Evolutionary conservation across 2,329 filamentous ascomycete species (phyloP), one percentile per base, ranked within the genome.

Genomic region (Scedosporium dehoogii): DNA sequence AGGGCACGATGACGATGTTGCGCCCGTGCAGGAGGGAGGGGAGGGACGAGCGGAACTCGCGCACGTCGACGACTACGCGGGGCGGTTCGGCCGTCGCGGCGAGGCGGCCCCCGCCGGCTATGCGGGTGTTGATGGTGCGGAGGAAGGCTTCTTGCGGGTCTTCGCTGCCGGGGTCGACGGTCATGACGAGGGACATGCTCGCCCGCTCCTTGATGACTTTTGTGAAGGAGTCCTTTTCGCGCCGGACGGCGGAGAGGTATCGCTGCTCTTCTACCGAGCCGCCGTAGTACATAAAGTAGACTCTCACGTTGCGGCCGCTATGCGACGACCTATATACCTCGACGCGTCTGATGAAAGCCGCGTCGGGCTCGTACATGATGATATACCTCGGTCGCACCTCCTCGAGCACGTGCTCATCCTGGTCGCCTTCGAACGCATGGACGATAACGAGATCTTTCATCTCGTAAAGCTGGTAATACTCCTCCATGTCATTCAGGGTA

Each of bases 291-390:
- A 97, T 86, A 73, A 97, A 97, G 76, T 97, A 99, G 0, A 96
- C 92, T 53, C 91, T 85, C 51, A 97, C 90, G 69, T 91, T 92
- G 42, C 92, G 82, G 72, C 93, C 91, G 63, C 87, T 89, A 75
- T 99, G 94, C 9, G 92, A 97, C 60, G 92, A 96, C 46, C 94
- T 87, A 75, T 97, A 99, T 1, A 97, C 92, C 72, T 99, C 94
- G 21, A 99, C 89, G 44, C 93, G 83, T 14, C 94, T 86, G 69
- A 97, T 96, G 73, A 99, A 99, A 3, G 93, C 87, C 3, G 93
- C 86, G 67, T 97, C 92, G 1, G 94, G 93, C 72, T 97, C 94
- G 74, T 97, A 99, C 94, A 99, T 97, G 76, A 99, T 89, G 64
- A 99, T 91, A 73, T 97, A 97, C 64, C 90, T 87, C 41, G 94